phyloP scores from a whole-genome alignment of 257 asterid species.

The Nicotiana tomentosiformis region DNA sequence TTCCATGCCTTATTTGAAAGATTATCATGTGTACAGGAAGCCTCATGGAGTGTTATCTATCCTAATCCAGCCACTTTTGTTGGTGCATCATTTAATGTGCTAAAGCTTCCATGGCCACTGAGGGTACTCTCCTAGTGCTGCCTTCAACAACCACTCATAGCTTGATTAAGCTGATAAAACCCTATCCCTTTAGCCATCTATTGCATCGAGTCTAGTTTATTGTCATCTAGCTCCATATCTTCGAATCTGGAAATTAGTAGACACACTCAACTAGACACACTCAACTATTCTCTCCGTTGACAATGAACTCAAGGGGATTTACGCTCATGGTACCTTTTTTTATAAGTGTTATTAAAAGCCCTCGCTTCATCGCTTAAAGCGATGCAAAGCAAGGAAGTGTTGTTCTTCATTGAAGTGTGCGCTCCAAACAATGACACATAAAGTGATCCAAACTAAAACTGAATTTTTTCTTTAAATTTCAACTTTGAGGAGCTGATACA shows the following conservation, averaged over 20 bases:
- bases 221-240: neutral
- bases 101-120: neutral
- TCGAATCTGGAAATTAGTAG: neutral
- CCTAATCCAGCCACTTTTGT: neutral
- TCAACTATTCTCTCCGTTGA: neutral
- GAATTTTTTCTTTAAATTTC: neutral
- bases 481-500: neutral
- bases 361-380: neutral
- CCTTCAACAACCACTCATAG: neutral
- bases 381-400: too few species aligned
- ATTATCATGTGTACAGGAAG: neutral
- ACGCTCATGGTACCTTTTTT: neutral
- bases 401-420: neutral
- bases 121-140: neutral
- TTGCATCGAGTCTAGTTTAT: neutral
- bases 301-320: neutral
- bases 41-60: neutral
- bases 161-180: neutral
- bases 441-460: neutral
- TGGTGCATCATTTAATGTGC: neutral
- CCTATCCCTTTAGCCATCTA: neutral
- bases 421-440: neutral
- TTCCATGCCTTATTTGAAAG: neutral
- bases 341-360: neutral
- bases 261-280: neutral